A percentile compares a stretch with the other conserved stretches of the same genome.
Conservation (phyloP, 208 protist species). For the Plasmodiophora brassicae region DNA sequence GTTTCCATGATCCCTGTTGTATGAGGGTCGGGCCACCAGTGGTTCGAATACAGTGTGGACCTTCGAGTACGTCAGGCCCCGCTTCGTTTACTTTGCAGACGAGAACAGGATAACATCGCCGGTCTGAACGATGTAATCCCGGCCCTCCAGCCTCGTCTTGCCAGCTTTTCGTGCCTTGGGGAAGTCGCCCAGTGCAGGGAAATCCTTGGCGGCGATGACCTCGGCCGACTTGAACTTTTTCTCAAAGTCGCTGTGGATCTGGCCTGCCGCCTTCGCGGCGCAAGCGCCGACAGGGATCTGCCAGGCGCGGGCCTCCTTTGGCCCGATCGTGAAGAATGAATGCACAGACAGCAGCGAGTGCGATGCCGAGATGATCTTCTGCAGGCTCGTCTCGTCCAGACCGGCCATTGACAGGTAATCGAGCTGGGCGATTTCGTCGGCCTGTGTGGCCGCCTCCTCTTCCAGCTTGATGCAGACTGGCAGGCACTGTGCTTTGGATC, state of each 20-base stretch:
- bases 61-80: too few species aligned
- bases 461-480: background rate
- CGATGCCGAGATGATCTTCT: background rate
- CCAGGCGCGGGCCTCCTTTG: slow-evolving; percentile 70
- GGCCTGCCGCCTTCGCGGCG: slow-evolving; percentile 72
- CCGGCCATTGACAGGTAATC: background rate
- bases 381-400: background rate
- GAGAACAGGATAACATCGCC: slow-evolving; percentile 94
- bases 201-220: slow-evolving; percentile 78
- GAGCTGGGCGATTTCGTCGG: background rate
- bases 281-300: slow-evolving; percentile 69
- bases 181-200: slow-evolving; percentile 87
- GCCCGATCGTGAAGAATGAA: slow-evolving; percentile 81
- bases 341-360: slow-evolving; percentile 37
- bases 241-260: slow-evolving; percentile 98
- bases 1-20: too few species aligned
- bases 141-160: slow-evolving; percentile 89
- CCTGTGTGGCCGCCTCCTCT: background rate
- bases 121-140: slow-evolving; percentile 91
- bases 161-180: slow-evolving; percentile 70
- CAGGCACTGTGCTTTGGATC: background rate
- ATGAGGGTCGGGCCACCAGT: too few species aligned
- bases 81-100: too few species aligned
- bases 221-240: slow-evolving; percentile 69
- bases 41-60: too few species aligned